A percentile compares a stretch with the other conserved stretches of the same genome.
These are phyloP conservation scores for Cutaneotrichosporon curvatum DNA, from an alignment of 1,284 basidiomycete species.

Conservation along the genomic window DNA sequence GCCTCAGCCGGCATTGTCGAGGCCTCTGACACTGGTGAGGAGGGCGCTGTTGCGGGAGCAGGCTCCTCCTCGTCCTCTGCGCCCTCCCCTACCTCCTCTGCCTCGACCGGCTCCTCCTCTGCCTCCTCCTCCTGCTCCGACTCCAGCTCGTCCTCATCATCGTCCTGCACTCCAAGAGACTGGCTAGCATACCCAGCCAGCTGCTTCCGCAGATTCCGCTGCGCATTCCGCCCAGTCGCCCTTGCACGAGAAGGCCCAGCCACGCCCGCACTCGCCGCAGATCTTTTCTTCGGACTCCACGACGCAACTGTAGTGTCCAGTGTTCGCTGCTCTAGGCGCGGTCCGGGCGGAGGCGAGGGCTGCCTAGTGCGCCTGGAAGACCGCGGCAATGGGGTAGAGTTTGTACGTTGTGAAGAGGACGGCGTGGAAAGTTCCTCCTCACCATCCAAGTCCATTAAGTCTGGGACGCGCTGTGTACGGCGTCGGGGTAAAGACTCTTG, in stretches of 20 bases:
- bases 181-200: constrained; percentile 54
- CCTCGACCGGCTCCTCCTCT: constrained; percentile 7
- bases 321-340: constrained; percentile 11
- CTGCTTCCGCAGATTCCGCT: constrained; percentile 47
- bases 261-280: constrained; percentile 6
- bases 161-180: constrained; percentile 3
- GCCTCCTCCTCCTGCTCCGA: constrained; percentile 19
- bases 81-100: constrained; percentile 14
- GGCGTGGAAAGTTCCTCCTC: constrained; percentile 3
- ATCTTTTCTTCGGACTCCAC: constrained; percentile 21
- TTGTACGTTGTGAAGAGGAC: neutral
- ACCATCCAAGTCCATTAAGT: constrained; percentile 5
- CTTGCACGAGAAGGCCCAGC: constrained; percentile 4
- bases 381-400: neutral
- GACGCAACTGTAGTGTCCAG: constrained; percentile 23
- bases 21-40: too few species aligned
- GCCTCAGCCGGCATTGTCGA: too few species aligned
- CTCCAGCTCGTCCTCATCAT: constrained; percentile 16
- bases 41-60: too few species aligned
- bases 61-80: neutral
- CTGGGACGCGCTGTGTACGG: neutral
- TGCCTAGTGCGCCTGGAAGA: neutral
- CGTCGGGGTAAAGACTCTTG: neutral
- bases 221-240: constrained; percentile 24
- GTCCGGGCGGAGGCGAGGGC: neutral